Conservation (phyloP, 164 flowering plant genomes). For the Warburgia ugandensis region DNA sequence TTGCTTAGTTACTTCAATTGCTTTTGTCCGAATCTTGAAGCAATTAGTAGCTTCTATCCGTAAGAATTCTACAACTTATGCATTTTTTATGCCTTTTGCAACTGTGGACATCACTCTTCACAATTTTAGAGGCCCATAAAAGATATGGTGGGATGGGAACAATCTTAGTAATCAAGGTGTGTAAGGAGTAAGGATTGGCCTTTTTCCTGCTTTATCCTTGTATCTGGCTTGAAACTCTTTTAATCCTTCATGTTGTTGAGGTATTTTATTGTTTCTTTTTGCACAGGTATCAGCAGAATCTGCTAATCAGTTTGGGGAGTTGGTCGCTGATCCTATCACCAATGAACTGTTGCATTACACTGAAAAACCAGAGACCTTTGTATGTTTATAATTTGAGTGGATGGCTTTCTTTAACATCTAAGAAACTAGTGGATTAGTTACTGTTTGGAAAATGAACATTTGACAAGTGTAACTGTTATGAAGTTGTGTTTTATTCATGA, state of each 20-base stretch:
- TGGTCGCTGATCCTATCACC: constrained; percentile 89
- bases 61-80: background rate
- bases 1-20: too few species aligned
- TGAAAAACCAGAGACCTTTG: constrained; percentile 98
- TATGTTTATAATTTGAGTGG: too few species aligned
- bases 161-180: constrained; percentile 84
- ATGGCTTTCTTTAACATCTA: too few species aligned
- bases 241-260: too few species aligned
- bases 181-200: constrained; percentile 12
- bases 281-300: constrained; percentile 91
- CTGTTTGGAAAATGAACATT: constrained; percentile 3
- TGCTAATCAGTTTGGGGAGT: constrained; percentile 88
- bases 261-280: constrained; percentile 2
- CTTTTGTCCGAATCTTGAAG: background rate
- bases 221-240: background rate
- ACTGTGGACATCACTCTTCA: constrained; percentile 6
- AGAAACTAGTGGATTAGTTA: too few species aligned
- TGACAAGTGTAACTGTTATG: background rate
- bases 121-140: constrained; percentile 67
- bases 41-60: background rate
- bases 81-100: background rate
- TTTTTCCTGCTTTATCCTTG: background rate
- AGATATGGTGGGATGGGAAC: constrained; percentile 94
- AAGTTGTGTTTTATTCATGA: constrained; percentile 1
- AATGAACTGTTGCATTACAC: constrained; percentile 92